These are phyloP conservation scores for Myxozyma sirexii DNA, from an alignment of 805 yeast species.

Conservation along the genomic window DNA sequence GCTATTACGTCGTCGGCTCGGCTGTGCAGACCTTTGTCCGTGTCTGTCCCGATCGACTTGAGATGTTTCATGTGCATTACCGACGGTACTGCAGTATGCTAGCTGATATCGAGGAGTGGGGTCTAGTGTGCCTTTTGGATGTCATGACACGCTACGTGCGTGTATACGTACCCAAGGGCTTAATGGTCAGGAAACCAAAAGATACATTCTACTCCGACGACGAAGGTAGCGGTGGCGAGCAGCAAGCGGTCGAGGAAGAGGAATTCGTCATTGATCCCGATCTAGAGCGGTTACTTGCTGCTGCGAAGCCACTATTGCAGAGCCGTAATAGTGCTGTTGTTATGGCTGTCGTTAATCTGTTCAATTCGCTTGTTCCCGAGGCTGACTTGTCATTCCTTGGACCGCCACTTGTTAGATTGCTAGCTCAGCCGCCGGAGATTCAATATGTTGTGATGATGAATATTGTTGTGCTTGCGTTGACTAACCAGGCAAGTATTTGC, in stretches of 20 bases:
- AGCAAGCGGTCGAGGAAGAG: conserved; percentile 36
- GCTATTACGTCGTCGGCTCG: conserved; percentile 67
- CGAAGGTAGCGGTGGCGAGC: conserved; percentile 40
- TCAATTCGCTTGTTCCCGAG: conserved; percentile 61
- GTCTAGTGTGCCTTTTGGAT: conserved; percentile 62
- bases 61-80: conserved; percentile 70
- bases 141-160: conserved; percentile 69
- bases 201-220: conserved; percentile 40
- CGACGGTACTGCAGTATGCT: conserved; percentile 56
- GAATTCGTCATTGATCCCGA: conserved; percentile 53
- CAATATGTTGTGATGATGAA: conserved; percentile 52
- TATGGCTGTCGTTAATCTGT: conserved; percentile 60
- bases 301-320: conserved; percentile 52
- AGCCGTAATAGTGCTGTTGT: conserved; percentile 63
- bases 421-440: conserved; percentile 43
- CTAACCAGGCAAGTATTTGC: conserved; percentile 9
- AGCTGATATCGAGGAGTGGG: conserved; percentile 68
- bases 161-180: conserved; percentile 49
- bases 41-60: conserved; percentile 60
- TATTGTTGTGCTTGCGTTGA: conserved; percentile 44
- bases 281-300: conserved; percentile 54
- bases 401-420: conserved; percentile 52
- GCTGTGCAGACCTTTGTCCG: conserved; percentile 61
- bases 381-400: conserved; percentile 54
- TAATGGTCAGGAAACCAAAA: conserved; percentile 24